Base-by-base conservation (phyloP, 1,284 basidiomycete genomes). In the Malassezia dermatis region DNA sequence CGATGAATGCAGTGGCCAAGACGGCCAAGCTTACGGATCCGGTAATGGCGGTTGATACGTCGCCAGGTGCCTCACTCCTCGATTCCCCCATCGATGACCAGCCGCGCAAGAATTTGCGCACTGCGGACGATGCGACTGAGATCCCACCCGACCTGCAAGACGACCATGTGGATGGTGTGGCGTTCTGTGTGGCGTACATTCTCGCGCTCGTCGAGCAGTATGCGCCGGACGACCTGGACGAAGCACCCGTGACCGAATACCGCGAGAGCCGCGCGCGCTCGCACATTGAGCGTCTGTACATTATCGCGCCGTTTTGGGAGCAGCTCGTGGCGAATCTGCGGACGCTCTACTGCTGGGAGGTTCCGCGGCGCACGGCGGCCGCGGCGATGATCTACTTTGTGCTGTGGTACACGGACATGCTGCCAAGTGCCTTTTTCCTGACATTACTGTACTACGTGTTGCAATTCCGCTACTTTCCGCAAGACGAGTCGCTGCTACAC, bases 241-340 rank as follows among this genome's bases (percentile, higher is more conserved):
- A 71, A 46, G 60, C 58, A 12, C 64, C 67, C 1, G 62, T 67
- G 40, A 60, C 62, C 46, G 58, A 66, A 28, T 74, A 72, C 49
- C 66, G 71, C 39, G 71, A 74, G 47, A 60, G 65, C 24, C 56
- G 63, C 8, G 63, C 65, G 7, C 66, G 71, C 12, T 68, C 67
- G 13, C 71, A 74, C 43, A 46, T 74, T 19, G 70, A 71, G 49
- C 65, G 71, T 6, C 61, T 74, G 27, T 74, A 74, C 51, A 62
- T 71, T 26, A 74, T 73, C 46, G 71, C 71, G 6, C 71, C 71
- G 0, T 74, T 74, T 46, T 74, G 71, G 71, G 71, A 74, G 48
- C 62, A 68, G 54, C 62, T 74, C 12, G 61, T 47, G 4, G 17
- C 26, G 21, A 50, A 55, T 11, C n/a, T 63, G 11, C 63, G 59